Conservation (phyloP, 2,329 filamentous ascomycete genomes). For the Xylariaceae sp. region DNA sequence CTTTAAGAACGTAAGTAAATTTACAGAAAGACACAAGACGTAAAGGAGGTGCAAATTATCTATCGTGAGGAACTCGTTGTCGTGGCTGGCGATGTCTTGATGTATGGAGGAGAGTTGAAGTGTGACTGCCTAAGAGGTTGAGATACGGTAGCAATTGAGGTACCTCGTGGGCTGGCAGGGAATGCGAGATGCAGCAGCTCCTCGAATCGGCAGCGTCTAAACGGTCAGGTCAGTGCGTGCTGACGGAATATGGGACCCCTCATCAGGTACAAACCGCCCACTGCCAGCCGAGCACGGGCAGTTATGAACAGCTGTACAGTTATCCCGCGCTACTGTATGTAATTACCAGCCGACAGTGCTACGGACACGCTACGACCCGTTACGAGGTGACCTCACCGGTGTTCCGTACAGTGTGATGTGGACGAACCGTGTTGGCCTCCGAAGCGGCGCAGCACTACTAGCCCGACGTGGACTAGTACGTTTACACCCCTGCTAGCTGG, state of each 20-base stretch:
- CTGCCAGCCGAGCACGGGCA: neutral
- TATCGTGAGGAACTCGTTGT: neutral
- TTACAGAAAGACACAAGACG: neutral
- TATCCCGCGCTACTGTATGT: neutral
- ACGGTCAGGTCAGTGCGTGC: slow-evolving; percentile 12
- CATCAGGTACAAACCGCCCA: neutral
- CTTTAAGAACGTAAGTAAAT: neutral
- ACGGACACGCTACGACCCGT: neutral
- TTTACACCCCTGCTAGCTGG: neutral
- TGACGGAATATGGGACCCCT: slow-evolving; percentile 4
- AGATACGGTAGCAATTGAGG: neutral
- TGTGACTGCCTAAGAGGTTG: neutral
- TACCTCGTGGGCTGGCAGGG: neutral
- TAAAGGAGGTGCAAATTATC: slow-evolving; percentile 1
- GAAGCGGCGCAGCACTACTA: slow-evolving; percentile 1
- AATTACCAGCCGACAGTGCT: no score
- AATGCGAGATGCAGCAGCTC: neutral
- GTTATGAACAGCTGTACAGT: neutral
- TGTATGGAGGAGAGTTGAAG: neutral
- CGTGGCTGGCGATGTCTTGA: slow-evolving; percentile 6
- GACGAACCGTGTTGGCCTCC: no score
- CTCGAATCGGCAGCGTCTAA: neutral
- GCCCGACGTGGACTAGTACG: slow-evolving; percentile 3
- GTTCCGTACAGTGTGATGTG: neutral
- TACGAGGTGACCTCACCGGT: no score